Evolutionary conservation across 768 basidiomycete genomes (phyloP), one percentile per base, ranked within the genome.

Genomic region (Cystobasidium onofrii): DNA sequence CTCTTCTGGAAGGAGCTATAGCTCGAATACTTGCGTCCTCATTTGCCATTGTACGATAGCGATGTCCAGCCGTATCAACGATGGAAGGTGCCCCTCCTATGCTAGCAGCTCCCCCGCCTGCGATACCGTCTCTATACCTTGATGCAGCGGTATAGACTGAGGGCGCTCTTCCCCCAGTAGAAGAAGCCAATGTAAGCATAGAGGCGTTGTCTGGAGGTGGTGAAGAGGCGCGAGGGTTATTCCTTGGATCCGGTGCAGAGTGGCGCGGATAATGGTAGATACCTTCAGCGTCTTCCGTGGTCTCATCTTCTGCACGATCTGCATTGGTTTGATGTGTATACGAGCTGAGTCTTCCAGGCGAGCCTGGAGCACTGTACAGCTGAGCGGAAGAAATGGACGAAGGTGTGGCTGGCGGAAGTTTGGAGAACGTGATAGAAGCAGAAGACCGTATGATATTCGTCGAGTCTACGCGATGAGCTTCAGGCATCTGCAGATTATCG

Each of bases 181-280:
- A 94, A 29, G 91, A 93, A 15, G 95, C 95, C 13, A 99, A 86
- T 0, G 95, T 99, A 57, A 97, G 84, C 69, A 94, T 83, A 1
- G 91, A 93, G 1, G 95, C 95, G 79, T 98, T 93, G 79, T 94
- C 92, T 55, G 87, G 84, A 0, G 95, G 94, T 25, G 91, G 89
- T 6, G 91, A 91, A 18, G 89, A 89, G 27, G 96, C 95, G 27
- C 90, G 87, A 0, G 95, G 95, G 79, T 99, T 99, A 81, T 96
- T 91, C 57, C 92, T 87, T 12, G 95, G 94, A 82, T 97, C 92
- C 67, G 91, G 92, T n/a, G 86, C 83, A 0, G 92, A 92, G 80
- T 95, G 92, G 41, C 89, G 85, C 0, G 94, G 95, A 31, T 67
- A 67, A 52, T 67, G 33, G 64, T 65, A 31, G 2, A 67, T 29